Base-by-base conservation (phyloP, 2,329 filamentous ascomycete species). In the Fusarium udum region DNA sequence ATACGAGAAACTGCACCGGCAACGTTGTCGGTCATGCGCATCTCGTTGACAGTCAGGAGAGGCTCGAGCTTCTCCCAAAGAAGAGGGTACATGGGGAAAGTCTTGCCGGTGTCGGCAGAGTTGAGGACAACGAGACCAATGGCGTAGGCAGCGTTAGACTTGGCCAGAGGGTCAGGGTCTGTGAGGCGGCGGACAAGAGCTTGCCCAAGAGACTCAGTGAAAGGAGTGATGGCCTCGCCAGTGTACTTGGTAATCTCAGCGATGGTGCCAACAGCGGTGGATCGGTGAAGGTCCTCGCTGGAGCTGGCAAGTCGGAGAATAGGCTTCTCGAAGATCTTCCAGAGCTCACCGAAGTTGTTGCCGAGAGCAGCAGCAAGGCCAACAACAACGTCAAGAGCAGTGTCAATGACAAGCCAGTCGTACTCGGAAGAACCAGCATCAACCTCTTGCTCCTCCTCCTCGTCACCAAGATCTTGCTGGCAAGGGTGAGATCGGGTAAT, bases 371-470 rank as follows among this genome's bases (percentile, higher is more conserved):
- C 90, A 26, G 95, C 92, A 45, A 98, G 89, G 42, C 93, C 94
- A 58, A 94, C 94, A 57, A 98, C 87, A 52, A 97, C 94, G 75
- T 98, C 96, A 62, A 98, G 89, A 40, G 94, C 95, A 15, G 95
- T 97, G 85, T 99, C 96, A 61, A 98, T 92, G 58, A 97, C 92
- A 24, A 98, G 90, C 96, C 96, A 98, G 86, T 98, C 96, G 79
- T 97, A 97, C 85, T 99, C 96, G 6, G 95, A 97, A 36, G 92
- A 93, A 80, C 95, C 95, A 61, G 85, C 86, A 63, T 93, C 90
- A 15, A 91, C 86, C n/a, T 91, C 91, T 63, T 90, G 88, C 71
- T 92, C 90, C 76, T 95, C 95, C 63, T 93, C 92, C 70, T 94
- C 92, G 68, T 93, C 92, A 51, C 92, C 93, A 28, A 97, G 90